phyloP scores from a whole-genome alignment of 805 yeast genomes.

The Candida awuae region DNA sequence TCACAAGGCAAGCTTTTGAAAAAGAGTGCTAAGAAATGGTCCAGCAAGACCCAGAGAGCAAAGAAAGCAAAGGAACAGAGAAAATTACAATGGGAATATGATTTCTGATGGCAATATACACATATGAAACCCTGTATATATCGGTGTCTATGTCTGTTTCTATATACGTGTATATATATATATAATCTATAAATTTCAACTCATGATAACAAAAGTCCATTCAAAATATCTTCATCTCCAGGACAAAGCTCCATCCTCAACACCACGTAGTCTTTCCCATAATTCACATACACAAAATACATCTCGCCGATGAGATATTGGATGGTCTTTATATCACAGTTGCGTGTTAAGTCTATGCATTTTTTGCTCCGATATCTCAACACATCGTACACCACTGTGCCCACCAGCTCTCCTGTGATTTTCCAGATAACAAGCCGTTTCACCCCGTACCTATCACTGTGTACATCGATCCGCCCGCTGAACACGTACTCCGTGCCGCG shows the following conservation, averaged over 20 bases:
- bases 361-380: neutral
- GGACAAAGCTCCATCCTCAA: constrained; percentile 23
- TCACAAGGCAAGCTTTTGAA: constrained; percentile 17
- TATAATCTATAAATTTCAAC: neutral
- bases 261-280: constrained; percentile 15
- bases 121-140: constrained; percentile 5
- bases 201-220: neutral
- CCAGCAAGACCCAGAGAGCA: constrained; percentile 19
- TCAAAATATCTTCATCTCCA: constrained; percentile 17
- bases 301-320: constrained; percentile 18
- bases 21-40: constrained; percentile 22
- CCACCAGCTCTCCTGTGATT: constrained; percentile 14
- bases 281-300: constrained; percentile 18
- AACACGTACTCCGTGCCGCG: neutral
- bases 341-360: constrained; percentile 12
- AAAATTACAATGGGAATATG: constrained; percentile 23
- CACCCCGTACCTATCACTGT: neutral
- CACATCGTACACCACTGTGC: constrained; percentile 9
- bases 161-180: constrained; percentile 11
- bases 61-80: constrained; percentile 18
- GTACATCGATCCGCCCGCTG: neutral
- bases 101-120: constrained; percentile 8
- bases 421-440: constrained; percentile 12
- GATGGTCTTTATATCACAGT: constrained; percentile 15
- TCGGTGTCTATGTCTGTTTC: constrained; percentile 2